Percentiles rank a stretch among this genome's conserved stretches.
These are phyloP conservation scores for Edaphochlamys debaryana DNA, from an alignment of 139 green algal genomes.

Conservation along the genomic window DNA sequence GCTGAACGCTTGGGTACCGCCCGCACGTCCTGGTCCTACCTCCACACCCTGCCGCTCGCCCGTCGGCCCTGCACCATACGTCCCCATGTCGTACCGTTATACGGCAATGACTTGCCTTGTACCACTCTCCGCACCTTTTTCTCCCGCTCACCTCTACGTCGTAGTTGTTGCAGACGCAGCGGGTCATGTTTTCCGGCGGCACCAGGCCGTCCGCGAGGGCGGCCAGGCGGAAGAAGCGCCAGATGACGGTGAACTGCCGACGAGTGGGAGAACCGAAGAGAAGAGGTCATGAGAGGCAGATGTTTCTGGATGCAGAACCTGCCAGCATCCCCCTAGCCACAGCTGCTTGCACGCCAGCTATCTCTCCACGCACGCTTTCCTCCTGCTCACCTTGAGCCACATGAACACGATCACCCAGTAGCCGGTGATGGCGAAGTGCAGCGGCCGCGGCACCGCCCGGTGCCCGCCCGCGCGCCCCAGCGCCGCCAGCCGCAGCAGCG, in stretches of 20 bases:
- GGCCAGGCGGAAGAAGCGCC: slow-evolving; percentile 74
- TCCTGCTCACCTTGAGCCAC: slow-evolving; percentile 93
- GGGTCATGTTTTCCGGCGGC: slow-evolving; percentile 93
- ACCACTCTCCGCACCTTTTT: too few species aligned
- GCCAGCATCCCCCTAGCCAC: too few species aligned
- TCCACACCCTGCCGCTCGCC: too few species aligned
- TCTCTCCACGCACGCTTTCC: too few species aligned
- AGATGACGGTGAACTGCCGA: slow-evolving; percentile 77
- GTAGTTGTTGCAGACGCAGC: slow-evolving; percentile 95
- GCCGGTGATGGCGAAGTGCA: slow-evolving; percentile 67
- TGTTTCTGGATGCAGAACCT: too few species aligned
- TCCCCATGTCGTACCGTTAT: too few species aligned
- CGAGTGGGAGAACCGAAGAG: too few species aligned
- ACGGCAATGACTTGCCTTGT: too few species aligned
- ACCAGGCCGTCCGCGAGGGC: slow-evolving; percentile 85
- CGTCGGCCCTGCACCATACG: too few species aligned
- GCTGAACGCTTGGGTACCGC: too few species aligned
- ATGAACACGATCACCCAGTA: slow-evolving; percentile 94
- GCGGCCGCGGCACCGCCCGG: not conserved
- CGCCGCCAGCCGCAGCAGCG: slow-evolving; percentile 42
- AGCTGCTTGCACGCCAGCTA: too few species aligned
- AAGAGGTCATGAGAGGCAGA: not conserved
- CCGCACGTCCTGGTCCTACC: too few species aligned
- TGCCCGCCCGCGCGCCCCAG: slow-evolving; percentile 1
- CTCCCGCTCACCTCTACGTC: slow-evolving; percentile 89